Conservation (phyloP, 495 filamentous ascomycete genomes). For the Pseudomonodictys pantanalensis region DNA sequence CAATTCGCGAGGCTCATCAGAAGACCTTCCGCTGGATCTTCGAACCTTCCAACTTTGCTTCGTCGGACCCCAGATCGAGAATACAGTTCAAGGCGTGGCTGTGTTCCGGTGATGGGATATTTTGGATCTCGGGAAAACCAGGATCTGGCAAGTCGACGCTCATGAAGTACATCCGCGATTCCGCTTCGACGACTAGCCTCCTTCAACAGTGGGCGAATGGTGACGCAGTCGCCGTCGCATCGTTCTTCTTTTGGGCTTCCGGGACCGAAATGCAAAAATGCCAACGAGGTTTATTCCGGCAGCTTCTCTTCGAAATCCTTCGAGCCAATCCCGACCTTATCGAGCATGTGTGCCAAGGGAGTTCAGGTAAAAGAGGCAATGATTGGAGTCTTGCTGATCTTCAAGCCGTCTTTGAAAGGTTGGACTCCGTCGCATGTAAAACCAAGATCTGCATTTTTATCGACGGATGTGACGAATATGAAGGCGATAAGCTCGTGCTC, state of each 20-base stretch:
- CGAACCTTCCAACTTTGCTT: neutral
- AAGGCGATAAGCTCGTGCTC: slow-evolving; percentile 36
- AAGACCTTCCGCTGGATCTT: slow-evolving; percentile 11
- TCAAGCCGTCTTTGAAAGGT: too few relatives aligned
- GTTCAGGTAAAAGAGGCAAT: too few relatives aligned
- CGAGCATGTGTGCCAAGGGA: neutral
- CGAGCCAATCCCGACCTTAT: neutral
- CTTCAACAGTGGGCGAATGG: neutral
- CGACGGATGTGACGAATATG: slow-evolving; percentile 50
- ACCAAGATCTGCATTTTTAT: slow-evolving; percentile 47
- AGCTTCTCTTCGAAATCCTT: slow-evolving; percentile 41
- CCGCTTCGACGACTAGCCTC: neutral
- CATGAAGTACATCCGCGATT: slow-evolving; percentile 10
- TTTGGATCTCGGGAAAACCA: slow-evolving; percentile 8
- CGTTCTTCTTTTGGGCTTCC: slow-evolving; percentile 50
- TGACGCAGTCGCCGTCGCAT: slow-evolving; percentile 26
- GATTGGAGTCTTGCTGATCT: too few relatives aligned
- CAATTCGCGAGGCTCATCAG: neutral
- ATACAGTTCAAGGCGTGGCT: neutral
- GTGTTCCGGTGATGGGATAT: neutral
- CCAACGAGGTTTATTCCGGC: slow-evolving; percentile 44
- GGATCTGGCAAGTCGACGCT: slow-evolving; percentile 24
- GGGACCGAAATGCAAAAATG: slow-evolving; percentile 44
- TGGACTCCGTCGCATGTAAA: too few relatives aligned
- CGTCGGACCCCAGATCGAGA: neutral